Base-by-base conservation (phyloP, 23 red algal genomes). In the Chondrus crispus region DNA sequence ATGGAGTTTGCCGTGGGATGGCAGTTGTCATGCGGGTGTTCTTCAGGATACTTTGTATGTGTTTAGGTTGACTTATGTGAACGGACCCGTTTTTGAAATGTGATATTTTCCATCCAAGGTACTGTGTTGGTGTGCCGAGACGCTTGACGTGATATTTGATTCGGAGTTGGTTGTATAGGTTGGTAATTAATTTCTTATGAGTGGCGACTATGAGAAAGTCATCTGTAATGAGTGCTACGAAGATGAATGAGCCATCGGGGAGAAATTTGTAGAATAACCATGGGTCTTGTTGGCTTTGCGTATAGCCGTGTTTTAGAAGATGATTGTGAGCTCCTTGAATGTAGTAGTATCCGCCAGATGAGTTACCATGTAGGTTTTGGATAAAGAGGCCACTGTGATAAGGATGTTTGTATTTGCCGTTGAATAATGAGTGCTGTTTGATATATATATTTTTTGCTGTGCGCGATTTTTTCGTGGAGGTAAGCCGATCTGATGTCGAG, bases 401-500 rank as follows among this genome's bases (percentile, higher is more conserved):
- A 2, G 78, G 12, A 28, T 55, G 46, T 32, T 55, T 35, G 29
- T 54, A 1, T 46, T 29, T 68, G 32, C 81, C 57, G 68, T 85
- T 39, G 38, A 85, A 85, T 32, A 16, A 37, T 19, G 44, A 8
- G 47, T 58, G 49, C 20, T 84, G 16, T 43, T 62, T 84, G 24
- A 84, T 55, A 39, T 39, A 84, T 40, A 84, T 42, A 29, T 10
- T 22, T 14, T 55, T 20, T 49, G 2, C n/a, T 35, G 80, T 84
- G 48, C 0, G 0, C 0, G 51, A 62, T 62, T 39, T 18, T 49
- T 63, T 60, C 53, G 51, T 84, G 51, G n/a, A 84, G 11, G 30
- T 84, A 84, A 14, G 80, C 80, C 0, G 80, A 3, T 1, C 55
- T 84, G n/a, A 84, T 84, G n/a, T 84, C 80, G 51, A 84, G 64